These are phyloP conservation scores for Microcera coccophila DNA, from an alignment of 2,329 filamentous ascomycete species.

Conservation along the genomic window DNA sequence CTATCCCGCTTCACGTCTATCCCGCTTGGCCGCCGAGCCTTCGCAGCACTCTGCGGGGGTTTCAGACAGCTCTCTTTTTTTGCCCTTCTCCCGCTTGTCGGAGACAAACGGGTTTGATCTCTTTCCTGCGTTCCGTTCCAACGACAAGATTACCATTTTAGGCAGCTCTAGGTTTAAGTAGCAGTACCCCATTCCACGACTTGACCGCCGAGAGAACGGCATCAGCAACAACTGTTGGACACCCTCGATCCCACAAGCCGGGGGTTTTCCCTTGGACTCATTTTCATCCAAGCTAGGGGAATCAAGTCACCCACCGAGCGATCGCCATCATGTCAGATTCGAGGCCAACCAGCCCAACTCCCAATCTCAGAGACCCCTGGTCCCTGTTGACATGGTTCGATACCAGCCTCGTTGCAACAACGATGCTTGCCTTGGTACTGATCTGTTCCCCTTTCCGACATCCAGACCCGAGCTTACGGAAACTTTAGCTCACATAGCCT, in stretches of 20 bases:
- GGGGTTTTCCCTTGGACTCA: slow-evolving; percentile 5
- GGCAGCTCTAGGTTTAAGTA: slow-evolving; percentile 23
- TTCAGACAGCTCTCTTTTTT: too few relatives aligned
- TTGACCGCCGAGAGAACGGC: slow-evolving; percentile 16
- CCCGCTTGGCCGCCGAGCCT: background rate
- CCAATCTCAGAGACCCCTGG: slow-evolving; percentile 16
- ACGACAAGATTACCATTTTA: slow-evolving; percentile 27
- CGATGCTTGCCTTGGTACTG: slow-evolving; percentile 4
- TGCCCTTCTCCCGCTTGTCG: slow-evolving; percentile 16
- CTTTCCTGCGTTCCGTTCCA: slow-evolving; percentile 21
- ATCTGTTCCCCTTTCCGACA: background rate
- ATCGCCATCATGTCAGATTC: slow-evolving; percentile 24
- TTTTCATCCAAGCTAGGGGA: too few relatives aligned
- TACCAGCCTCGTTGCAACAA: slow-evolving; percentile 11
- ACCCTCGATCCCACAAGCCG: slow-evolving; percentile 19
- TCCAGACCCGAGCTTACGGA: background rate
- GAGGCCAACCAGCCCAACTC: slow-evolving; percentile 18
- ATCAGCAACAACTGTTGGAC: too few relatives aligned
- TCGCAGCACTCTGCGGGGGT: slow-evolving; percentile 10
- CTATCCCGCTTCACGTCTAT: background rate
- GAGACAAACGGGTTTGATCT: slow-evolving; percentile 17
- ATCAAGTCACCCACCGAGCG: slow-evolving; percentile 19
- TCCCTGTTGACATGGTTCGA: slow-evolving; percentile 10
- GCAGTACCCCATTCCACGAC: slow-evolving; percentile 8
- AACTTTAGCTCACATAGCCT: background rate